Percentiles rank a stretch among this genome's conserved stretches.
These are phyloP conservation scores for Paragyromitra xinjiangensis DNA, from an alignment of 495 filamentous ascomycete species.

Conservation along the genomic window DNA sequence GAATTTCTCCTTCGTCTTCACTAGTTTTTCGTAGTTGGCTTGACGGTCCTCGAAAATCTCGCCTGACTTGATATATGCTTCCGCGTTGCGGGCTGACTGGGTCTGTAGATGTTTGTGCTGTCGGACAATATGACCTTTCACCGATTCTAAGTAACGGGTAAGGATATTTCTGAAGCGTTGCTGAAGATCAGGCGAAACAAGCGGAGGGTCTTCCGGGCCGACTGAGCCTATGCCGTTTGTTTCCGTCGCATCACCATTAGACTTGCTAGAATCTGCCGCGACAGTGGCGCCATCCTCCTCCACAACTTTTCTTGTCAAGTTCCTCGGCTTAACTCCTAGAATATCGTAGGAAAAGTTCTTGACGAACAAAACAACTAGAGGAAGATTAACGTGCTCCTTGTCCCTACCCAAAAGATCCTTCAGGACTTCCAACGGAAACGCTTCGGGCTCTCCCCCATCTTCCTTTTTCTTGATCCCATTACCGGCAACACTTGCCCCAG, in stretches of 20 bases:
- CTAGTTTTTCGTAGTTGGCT: slow-evolving; percentile 89
- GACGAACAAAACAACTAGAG: slow-evolving; percentile 90
- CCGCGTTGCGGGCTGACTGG: slow-evolving; percentile 92
- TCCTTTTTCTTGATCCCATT: slow-evolving; percentile 58
- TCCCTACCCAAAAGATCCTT: slow-evolving; percentile 96
- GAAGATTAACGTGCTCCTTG: slow-evolving; percentile 87
- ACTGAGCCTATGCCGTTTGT: slow-evolving; percentile 53
- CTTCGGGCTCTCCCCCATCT: slow-evolving; percentile 65
- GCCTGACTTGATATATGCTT: slow-evolving; percentile 97
- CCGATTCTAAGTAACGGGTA: slow-evolving; percentile 89
- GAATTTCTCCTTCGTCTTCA: slow-evolving; percentile 90
- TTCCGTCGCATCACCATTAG: slow-evolving; percentile 62
- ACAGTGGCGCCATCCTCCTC: slow-evolving; percentile 81
- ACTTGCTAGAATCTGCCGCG: slow-evolving; percentile 61
- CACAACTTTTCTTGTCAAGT: slow-evolving; percentile 77
- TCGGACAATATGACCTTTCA: slow-evolving; percentile 84
- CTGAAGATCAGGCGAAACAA: slow-evolving; percentile 78
- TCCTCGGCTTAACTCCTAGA: slow-evolving; percentile 73
- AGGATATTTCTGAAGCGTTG: slow-evolving; percentile 88
- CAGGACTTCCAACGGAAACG: slow-evolving; percentile 93
- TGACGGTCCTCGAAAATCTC: slow-evolving; percentile 99
- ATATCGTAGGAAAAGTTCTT: slow-evolving; percentile 98
- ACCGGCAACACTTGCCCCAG: slow-evolving; percentile 60
- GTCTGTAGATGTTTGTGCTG: slow-evolving; percentile 85
- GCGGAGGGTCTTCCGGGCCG: slow-evolving; percentile 70